Percentiles rank a stretch among this genome's conserved stretches.
phyloP scores from a whole-genome alignment of 345 rosid genomes.

The Durio zibethinus region DNA sequence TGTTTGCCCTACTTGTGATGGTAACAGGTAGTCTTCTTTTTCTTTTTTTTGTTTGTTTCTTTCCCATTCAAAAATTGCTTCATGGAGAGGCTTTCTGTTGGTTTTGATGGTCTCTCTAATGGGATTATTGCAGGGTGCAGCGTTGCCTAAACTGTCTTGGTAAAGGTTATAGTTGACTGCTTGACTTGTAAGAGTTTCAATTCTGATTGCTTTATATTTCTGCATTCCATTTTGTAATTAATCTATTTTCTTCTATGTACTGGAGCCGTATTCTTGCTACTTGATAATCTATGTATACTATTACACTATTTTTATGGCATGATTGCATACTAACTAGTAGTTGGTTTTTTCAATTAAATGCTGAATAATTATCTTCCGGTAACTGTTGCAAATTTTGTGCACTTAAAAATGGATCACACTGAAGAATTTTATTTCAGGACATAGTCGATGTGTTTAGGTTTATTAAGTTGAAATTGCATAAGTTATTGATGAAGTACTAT shows the following conservation, averaged over 20 bases:
- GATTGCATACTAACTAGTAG: neutral
- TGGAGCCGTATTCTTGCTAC: neutral
- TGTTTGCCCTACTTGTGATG: conserved; percentile 93
- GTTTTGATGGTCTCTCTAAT: neutral
- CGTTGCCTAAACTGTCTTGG: conserved; percentile 79
- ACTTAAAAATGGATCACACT: neutral
- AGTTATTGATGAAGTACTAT: neutral
- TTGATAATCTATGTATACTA: neutral
- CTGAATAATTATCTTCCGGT: neutral
- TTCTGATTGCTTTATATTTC: neutral
- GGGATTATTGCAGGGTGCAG: conserved; percentile 54
- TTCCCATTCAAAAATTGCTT: neutral
- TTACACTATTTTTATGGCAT: neutral
- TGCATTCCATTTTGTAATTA: neutral
- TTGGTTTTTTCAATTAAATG: neutral
- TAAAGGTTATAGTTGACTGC: conserved; percentile 40
- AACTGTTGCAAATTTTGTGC: neutral
- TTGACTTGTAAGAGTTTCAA: no score
- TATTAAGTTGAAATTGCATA: neutral
- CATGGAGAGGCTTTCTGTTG: neutral
- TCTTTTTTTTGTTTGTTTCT: no score
- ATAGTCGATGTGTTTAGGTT: neutral
- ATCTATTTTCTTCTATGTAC: neutral
- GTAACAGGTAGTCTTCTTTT: conserved; percentile 54
- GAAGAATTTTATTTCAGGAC: neutral